Base-by-base conservation (phyloP, 768 basidiomycete species). In the Amanita exitialis region DNA sequence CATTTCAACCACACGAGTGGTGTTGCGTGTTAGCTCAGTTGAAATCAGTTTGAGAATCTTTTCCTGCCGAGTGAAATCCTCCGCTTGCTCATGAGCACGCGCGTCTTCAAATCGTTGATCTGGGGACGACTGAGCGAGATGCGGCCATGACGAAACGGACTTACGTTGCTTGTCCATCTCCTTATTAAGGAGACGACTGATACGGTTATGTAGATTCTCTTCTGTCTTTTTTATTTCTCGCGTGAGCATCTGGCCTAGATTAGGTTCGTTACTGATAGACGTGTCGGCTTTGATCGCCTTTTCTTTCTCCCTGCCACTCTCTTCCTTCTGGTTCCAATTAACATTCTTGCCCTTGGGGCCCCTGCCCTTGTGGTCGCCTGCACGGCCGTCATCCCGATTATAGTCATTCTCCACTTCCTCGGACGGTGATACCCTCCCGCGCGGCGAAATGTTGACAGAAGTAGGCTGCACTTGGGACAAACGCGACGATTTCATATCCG, bases 111-210 rank as follows among this genome's bases (percentile, higher is more conserved):
- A 70, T 38, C 88, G 86, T 77, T 83, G 80, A 60, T 91, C 90
- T 92, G 62, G 41, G n/a, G 3, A 27, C 5, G 21, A 58, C 44
- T 9, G 50, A 51, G 34, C 20, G 47, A 48, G 12, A 46, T 46
- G 41, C 54, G 30, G 59, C 48, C 45, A 44, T 27, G 34, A 38
- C 50, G 42, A 44, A 52, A 60, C 42, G 20, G 27, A 71, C 86
- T 64, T 56, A 90, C 90, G 82, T 64, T 92, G 89, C 66, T 85
- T 91, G 61, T 92, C 90, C 75, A 93, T 83, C 66, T 93, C 90
- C 68, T 87, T 88, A 34, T 77, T 76, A 56, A 93, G 82, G 47
- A 90, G 68, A 39, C 84, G 79, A n/a, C 83, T 83, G 53, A 93
- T 82, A 43, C 83, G 80, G 35, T 64, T 80, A 56, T 88, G 83